Percentiles rank a stretch among this genome's conserved stretches.
Conservation (phyloP, 2,329 filamentous ascomycete species). For the Colletotrichum magnum region DNA sequence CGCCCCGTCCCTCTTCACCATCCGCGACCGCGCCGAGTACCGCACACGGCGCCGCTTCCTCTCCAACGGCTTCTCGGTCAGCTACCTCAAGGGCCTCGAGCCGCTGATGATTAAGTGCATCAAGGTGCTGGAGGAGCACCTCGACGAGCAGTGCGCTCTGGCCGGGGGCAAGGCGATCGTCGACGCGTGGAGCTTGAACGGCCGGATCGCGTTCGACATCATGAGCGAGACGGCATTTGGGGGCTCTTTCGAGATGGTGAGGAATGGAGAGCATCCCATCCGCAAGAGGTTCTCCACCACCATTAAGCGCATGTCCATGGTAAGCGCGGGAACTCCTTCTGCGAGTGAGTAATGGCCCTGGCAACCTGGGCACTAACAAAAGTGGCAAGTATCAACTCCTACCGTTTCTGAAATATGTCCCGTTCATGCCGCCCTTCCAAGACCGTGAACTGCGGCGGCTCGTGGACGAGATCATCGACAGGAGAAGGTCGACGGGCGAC, state of each 20-base stretch:
- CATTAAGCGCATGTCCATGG: slow-evolving; percentile 12
- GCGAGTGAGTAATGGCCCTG: too few relatives aligned
- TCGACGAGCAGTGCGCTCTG: slow-evolving; percentile 7
- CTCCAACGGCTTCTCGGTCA: slow-evolving; percentile 17
- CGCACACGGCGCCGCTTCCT: slow-evolving; percentile 20
- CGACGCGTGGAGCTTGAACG: slow-evolving; percentile 13
- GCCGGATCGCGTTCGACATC: slow-evolving; percentile 2
- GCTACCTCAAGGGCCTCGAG: slow-evolving; percentile 21
- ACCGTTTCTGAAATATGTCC: slow-evolving; percentile 13
- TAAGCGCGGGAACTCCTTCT: not conserved
- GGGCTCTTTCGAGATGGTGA: slow-evolving; percentile 16
- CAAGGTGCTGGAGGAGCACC: slow-evolving; percentile 12
- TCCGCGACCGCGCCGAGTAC: slow-evolving; percentile 13
- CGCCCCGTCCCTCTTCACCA: slow-evolving; percentile 18
- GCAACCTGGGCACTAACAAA: not conserved
- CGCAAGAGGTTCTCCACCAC: slow-evolving; percentile 8
- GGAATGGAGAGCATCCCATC: slow-evolving; percentile 20
- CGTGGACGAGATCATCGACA: slow-evolving; percentile 9
- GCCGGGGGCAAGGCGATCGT: not conserved
- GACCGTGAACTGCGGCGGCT: slow-evolving; percentile 13
- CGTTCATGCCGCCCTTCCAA: slow-evolving; percentile 9
- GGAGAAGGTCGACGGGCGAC: not conserved
- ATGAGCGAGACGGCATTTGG: slow-evolving; percentile 23
- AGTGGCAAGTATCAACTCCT: slow-evolving; percentile 19
- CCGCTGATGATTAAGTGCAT: slow-evolving; percentile 12